A percentile compares a stretch with the other conserved stretches of the same genome.
phyloP scores from a whole-genome alignment of 208 protist species.

The Porcisia hertigi region DNA sequence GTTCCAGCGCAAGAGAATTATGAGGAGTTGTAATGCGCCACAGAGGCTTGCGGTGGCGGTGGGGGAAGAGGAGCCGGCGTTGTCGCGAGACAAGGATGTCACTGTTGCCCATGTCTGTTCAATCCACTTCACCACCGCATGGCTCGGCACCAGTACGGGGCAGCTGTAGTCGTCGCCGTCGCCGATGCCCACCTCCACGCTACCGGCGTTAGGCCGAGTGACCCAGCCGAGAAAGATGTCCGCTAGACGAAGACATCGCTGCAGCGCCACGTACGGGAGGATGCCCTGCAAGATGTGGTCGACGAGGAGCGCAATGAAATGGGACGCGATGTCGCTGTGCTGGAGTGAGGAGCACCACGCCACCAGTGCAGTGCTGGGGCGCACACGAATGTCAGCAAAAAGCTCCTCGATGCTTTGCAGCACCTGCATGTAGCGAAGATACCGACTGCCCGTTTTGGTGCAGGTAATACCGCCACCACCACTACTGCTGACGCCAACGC shows the following conservation, averaged over 20 bases:
- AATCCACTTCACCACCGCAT: constrained; percentile 16
- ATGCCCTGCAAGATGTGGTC: constrained; percentile 41
- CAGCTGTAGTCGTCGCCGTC: background rate
- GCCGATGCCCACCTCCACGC: background rate
- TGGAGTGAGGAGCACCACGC: constrained; percentile 31
- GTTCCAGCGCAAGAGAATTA: constrained; percentile 46
- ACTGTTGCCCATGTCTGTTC: constrained; percentile 26
- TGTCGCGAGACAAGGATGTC: constrained; percentile 20
- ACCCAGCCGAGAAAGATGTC: constrained; percentile 36
- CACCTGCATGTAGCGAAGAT: constrained; percentile 29
- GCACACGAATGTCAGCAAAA: constrained; percentile 14
- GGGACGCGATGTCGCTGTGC: constrained; percentile 21
- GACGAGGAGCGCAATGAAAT: constrained; percentile 38
- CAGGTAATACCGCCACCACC: background rate
- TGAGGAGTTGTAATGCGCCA: constrained; percentile 46
- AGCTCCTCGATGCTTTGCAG: constrained; percentile 34
- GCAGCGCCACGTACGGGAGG: constrained; percentile 45
- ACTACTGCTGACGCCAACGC: background rate
- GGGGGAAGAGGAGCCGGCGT: constrained; percentile 19
- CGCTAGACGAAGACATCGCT: constrained; percentile 44
- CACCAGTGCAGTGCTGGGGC: constrained; percentile 10
- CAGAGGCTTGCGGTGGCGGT: constrained; percentile 32
- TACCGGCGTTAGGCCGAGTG: constrained; percentile 23
- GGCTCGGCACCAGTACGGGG: constrained; percentile 21
- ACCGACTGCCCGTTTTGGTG: background rate